These are phyloP conservation scores for Hebeloma cylindrosporum DNA, from an alignment of 768 basidiomycete species.

Conservation along the genomic window DNA sequence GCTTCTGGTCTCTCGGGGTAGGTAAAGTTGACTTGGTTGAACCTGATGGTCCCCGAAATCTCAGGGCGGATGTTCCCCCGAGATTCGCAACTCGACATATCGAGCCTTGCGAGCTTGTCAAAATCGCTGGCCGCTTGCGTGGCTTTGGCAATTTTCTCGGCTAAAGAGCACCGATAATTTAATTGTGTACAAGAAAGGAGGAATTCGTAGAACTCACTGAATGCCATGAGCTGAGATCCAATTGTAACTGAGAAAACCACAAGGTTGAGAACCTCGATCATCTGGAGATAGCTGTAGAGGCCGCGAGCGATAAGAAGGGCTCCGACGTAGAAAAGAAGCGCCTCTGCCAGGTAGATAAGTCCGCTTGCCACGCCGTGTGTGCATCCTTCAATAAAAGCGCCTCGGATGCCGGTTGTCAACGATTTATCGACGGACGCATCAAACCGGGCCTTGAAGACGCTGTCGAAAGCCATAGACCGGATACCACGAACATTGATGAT, in stretches of 20 bases:
- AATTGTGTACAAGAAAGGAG: conserved; percentile 3
- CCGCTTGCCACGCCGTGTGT: conserved; percentile 79
- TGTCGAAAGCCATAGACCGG: conserved; percentile 81
- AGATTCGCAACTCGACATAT: conserved; percentile 66
- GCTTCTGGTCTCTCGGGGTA: conserved; percentile 19
- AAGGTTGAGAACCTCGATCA: conserved; percentile 88
- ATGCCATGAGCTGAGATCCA: conserved; percentile 85
- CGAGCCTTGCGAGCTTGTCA: conserved; percentile 61
- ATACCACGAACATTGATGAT: conserved; percentile 86
- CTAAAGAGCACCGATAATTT: conserved; percentile 26
- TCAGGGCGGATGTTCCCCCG: conserved; percentile 64
- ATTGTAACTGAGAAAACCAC: conserved; percentile 94
- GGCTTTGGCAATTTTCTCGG: conserved; percentile 82
- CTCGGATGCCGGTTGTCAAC: conserved; percentile 63
- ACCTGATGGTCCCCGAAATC: conserved; percentile 49
- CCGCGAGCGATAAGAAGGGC: conserved; percentile 81
- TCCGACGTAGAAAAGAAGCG: conserved; percentile 88
- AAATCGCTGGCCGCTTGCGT: conserved; percentile 83
- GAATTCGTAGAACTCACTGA: conserved; percentile 59
- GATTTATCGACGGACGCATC: conserved; percentile 60
- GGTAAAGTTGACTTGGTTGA: conserved; percentile 16
- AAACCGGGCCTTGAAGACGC: conserved; percentile 69
- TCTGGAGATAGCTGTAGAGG: conserved; percentile 81
- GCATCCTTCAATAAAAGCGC: conserved; percentile 87
- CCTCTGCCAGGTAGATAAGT: conserved; percentile 88